Conservation (phyloP, 148 eudicot species). For the Amaranthus cruentus region DNA sequence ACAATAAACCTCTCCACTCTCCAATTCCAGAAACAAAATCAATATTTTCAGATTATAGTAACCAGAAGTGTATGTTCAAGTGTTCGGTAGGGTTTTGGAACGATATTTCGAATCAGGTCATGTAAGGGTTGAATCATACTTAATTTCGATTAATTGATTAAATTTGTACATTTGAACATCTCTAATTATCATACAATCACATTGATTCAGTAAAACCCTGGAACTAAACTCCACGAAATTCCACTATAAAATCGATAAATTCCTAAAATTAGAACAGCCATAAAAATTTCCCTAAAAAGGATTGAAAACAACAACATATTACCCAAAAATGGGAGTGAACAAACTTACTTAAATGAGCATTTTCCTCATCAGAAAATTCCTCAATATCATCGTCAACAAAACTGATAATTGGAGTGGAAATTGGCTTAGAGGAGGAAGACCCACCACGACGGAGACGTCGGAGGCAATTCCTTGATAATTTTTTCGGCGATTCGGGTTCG, state of each 20-base stretch:
- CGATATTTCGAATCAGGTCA: too few relatives aligned
- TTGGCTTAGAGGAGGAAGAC: constrained; percentile 15
- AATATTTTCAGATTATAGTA: too few relatives aligned
- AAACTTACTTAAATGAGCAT: constrained; percentile 31
- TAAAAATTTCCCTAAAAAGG: not conserved
- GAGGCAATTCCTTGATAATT: constrained; percentile 15
- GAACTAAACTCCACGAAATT: not conserved
- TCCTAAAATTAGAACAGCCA: not conserved
- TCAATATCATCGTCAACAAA: constrained; percentile 66
- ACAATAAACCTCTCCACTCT: too few relatives aligned
- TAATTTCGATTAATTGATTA: too few relatives aligned
- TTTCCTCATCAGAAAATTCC: constrained; percentile 65
- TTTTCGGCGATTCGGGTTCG: constrained; percentile 24
- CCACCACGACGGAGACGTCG: constrained; percentile 55
- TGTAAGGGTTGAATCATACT: too few relatives aligned
- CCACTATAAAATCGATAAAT: not conserved
- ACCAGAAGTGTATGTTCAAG: too few relatives aligned
- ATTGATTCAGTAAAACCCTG: not conserved
- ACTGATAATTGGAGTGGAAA: constrained; percentile 18
- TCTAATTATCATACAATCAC: too few relatives aligned
- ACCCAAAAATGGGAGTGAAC: not conserved
- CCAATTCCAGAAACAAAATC: too few relatives aligned
- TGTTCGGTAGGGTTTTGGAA: too few relatives aligned
- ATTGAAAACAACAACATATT: not conserved
- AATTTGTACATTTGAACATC: too few relatives aligned